Conservation (phyloP, 441 rosid species). For the Theobroma grandiflorum region DNA sequence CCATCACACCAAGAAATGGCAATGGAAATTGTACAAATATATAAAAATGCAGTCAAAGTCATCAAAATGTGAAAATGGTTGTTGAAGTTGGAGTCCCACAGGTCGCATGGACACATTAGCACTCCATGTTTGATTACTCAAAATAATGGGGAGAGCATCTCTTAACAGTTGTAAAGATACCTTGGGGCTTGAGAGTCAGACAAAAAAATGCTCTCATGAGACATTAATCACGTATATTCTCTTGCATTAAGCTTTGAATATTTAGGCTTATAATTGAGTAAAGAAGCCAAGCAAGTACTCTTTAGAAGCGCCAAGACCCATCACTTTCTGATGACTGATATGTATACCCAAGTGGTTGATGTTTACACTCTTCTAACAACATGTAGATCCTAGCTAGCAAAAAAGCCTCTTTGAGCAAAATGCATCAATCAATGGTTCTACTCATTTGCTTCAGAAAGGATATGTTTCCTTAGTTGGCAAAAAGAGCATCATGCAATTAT, state of each 20-base stretch:
- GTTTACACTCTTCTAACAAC: neutral
- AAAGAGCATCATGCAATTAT: neutral
- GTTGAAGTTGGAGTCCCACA: neutral
- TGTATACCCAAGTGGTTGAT: neutral
- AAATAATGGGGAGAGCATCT: slow-evolving; percentile 41
- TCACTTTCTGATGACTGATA: neutral
- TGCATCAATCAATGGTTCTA: slow-evolving; percentile 10
- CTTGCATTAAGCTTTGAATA: slow-evolving; percentile 20
- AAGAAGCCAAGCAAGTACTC: slow-evolving; percentile 1
- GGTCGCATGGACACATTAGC: neutral
- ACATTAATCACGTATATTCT: slow-evolving; percentile 18
- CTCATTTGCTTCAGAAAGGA: slow-evolving; percentile 4
- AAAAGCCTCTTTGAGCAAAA: neutral
- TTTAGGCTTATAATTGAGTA: neutral
- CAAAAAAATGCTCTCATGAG: slow-evolving; percentile 16
- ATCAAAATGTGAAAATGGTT: neutral
- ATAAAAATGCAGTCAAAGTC: slow-evolving; percentile 34
- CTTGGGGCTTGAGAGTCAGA: slow-evolving; percentile 15
- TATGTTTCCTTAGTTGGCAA: neutral
- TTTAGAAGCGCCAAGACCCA: neutral
- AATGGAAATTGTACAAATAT: neutral
- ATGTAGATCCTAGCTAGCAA: neutral
- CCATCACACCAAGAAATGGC: slow-evolving; percentile 27
- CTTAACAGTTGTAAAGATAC: slow-evolving; percentile 40
- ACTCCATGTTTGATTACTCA: slow-evolving; percentile 22